Conservation (phyloP, 257 asterid species). For the Nicotiana attenuata region DNA sequence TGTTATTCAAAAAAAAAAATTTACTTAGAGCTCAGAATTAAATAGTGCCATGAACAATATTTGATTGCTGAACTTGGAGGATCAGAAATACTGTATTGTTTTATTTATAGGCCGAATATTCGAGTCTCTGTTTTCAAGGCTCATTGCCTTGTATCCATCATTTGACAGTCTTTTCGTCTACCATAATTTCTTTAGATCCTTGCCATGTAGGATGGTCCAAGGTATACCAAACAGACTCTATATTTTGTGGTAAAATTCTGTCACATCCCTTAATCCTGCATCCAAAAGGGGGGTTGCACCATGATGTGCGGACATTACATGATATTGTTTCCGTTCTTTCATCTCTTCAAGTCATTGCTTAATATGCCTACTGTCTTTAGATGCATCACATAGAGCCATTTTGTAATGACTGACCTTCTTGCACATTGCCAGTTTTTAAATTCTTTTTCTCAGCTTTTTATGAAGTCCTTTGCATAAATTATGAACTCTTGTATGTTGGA, state of each 20-base stretch:
- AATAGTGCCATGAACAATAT: background rate
- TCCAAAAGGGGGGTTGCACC: background rate
- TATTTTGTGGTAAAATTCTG: background rate
- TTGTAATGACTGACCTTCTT: background rate
- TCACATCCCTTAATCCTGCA: background rate
- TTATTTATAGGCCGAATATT: background rate
- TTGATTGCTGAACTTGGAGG: background rate
- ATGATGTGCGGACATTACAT: background rate
- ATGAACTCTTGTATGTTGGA: background rate
- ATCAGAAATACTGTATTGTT: background rate
- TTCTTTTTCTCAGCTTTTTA: background rate
- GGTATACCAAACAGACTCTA: background rate
- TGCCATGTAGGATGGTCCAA: slow-evolving; percentile 2
- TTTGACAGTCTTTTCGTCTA: background rate
- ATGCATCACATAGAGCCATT: background rate
- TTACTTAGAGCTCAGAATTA: background rate
- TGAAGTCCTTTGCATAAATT: background rate
- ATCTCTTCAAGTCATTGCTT: background rate
- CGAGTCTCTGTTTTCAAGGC: background rate
- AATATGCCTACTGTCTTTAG: background rate
- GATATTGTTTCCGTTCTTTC: background rate
- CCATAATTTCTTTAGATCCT: background rate
- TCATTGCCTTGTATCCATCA: background rate
- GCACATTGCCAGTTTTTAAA: background rate
- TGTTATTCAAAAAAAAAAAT: too few relatives aligned